Evolutionary conservation across 2,329 filamentous ascomycete genomes (phyloP).

Genomic region (Neospermospora avenae): DNA sequence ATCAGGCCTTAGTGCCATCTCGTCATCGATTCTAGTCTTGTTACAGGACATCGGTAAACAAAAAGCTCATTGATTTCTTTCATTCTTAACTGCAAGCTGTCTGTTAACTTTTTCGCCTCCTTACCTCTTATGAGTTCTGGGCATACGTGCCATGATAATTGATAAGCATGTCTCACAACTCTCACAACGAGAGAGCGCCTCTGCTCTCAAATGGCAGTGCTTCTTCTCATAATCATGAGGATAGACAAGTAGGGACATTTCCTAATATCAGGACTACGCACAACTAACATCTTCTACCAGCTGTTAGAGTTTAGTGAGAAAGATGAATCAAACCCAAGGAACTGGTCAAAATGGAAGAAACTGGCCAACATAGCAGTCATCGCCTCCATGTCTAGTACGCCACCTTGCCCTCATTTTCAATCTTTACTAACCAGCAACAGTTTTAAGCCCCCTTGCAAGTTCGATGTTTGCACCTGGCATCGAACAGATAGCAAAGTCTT

Average conservation of each 20-base stretch:
- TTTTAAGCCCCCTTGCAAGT: conserved; percentile 35
- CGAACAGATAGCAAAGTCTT: conserved; percentile 44
- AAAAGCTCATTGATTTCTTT: background rate
- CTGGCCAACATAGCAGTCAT: conserved; percentile 28
- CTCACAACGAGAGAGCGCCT: conserved; percentile 20
- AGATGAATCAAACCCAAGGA: conserved; percentile 26
- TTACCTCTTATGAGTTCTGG: background rate
- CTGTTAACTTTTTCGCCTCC: background rate
- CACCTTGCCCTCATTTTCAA: background rate
- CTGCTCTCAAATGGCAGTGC: conserved; percentile 17
- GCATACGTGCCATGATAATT: background rate
- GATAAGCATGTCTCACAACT: background rate
- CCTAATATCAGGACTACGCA: background rate
- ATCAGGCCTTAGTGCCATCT: background rate
- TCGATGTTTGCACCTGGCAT: conserved; percentile 49
- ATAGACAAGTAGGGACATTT: conserved; percentile 6
- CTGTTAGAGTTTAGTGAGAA: conserved; percentile 20
- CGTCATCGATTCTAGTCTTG: conserved; percentile 6
- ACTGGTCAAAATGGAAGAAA: conserved; percentile 29
- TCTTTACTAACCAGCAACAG: background rate
- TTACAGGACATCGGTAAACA: background rate
- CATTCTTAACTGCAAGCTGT: background rate
- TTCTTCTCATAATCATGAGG: background rate
- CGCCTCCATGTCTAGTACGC: conserved; percentile 28
- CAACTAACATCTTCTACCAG: background rate